Evolutionary conservation across 495 filamentous ascomycete genomes (phyloP), one percentile per base, ranked within the genome.

Genomic region (Penicillium dipodomyicola): DNA sequence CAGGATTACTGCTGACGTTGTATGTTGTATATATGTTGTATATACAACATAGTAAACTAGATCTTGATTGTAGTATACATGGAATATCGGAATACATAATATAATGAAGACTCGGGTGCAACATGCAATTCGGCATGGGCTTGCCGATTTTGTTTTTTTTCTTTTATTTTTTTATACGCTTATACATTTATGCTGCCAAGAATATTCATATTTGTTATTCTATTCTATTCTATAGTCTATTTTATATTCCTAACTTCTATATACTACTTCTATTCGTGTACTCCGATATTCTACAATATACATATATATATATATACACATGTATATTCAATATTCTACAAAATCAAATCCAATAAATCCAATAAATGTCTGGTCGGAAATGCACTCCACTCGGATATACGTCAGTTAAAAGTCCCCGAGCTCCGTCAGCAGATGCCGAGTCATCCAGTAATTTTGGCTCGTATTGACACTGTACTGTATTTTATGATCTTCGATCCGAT

Each of bases 371-470:
- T 54, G 58, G 62, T 50, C 52, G 63, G 63, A 60, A 65, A 11
- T 58, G 23, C 40, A 50, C 39, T 62, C 62, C 62, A 61, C 15
- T 57, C 61, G 61, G 64, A 64, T 62, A 57, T 67, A 67, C 61
- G 58, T 61, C 61, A 63, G 52, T 53, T 22, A 11, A 40, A 61
- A 57, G 61, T 58, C 62, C 61, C 65, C 65, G 65, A 68, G 42
- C 60, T 62, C 63, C 63, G 65, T 61, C 51, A 41, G 53, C 32
- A 64, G 58, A 58, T 64, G 65, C 65, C 65, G 63, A 68, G 50
- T 66, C 54, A 56, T 65, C 60, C 56, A 27, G 50, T 52, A 52
- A 33, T 23, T 52, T 33, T 30, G 3, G 7, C 4, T 2, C 12
- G 43, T 45, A 45, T 45, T 27, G 22, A 4, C 1, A n/a, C 1